phyloP scores from a whole-genome alignment of 345 rosid species.

The Citrus glauca region DNA sequence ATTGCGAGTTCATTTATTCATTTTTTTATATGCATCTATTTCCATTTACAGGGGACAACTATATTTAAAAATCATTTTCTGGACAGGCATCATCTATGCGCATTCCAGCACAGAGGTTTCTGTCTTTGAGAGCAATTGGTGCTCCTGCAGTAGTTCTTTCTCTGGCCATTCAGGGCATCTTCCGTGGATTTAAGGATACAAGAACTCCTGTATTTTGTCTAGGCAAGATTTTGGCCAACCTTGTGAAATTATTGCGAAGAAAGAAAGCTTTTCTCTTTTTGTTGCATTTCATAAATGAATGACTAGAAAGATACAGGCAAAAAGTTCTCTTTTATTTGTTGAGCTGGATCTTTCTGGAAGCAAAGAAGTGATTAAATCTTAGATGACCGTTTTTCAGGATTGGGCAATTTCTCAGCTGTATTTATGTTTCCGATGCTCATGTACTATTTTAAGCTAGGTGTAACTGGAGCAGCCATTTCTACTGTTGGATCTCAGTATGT shows the following conservation, averaged over 20 bases:
- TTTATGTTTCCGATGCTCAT: constrained; percentile 33
- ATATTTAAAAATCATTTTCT: constrained; percentile 14
- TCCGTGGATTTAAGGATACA: constrained; percentile 39
- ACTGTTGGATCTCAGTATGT: constrained; percentile 38
- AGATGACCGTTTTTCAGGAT: constrained; percentile 22
- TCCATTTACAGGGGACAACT: not conserved
- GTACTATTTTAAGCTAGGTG: constrained; percentile 25
- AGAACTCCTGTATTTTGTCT: constrained; percentile 35
- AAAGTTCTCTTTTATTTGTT: not conserved
- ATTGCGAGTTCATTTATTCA: not conserved
- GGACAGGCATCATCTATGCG: constrained; percentile 39
- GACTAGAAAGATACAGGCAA: not conserved
- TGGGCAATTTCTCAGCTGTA: constrained; percentile 34
- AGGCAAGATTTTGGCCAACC: constrained; percentile 16
- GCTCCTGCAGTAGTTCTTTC: constrained; percentile 36
- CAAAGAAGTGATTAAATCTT: not conserved
- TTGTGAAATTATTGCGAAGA: not conserved
- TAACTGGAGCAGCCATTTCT: constrained; percentile 38
- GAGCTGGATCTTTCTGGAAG: not conserved
- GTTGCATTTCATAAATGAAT: not conserved
- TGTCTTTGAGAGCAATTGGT: constrained; percentile 32
- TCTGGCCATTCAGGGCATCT: constrained; percentile 38
- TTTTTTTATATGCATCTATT: not conserved
- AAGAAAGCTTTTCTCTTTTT: not conserved
- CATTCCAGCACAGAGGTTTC: constrained; percentile 23